Evolutionary conservation across 2,329 filamentous ascomycete genomes (phyloP), one percentile per base, ranked within the genome.

Genomic region (Cercospora sp.): DNA sequence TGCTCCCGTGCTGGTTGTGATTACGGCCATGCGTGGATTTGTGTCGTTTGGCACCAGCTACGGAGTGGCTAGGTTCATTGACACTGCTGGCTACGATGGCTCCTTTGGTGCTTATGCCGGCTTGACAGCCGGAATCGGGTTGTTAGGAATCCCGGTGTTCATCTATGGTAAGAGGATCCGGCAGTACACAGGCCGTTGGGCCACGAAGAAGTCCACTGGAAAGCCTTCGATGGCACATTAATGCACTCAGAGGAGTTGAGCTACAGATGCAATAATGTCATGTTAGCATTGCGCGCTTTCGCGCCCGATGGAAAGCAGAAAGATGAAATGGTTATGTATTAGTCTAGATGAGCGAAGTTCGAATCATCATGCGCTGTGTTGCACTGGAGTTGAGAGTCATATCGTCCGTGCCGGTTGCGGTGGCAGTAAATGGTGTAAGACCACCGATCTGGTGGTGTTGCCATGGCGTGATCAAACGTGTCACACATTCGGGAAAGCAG

Each of bases 21-120:
- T 85, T 32, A 83, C 81, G 61, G 81, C 82, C 4, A 78, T 83
- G 69, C 76, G 82, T 2, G 82, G 82, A 0, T 79, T 84, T 51
- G 80, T 85, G 8, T 81, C 79, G 0, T 84, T 84, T 62, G 82
- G 82, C 16, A 73, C 74, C 5, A 80, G 78, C 62, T 82, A 81
- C 70, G 80, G 80, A 10, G 79, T 79, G 16, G 75, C 72, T 10
- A 73, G 73, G 10, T 78, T 79, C 65, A 77, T 79, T 16, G 74
- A 76, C 9, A 74, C 69, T 28, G 62, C 67, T 61, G 77, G 78
- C 1, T 79, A 79, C 26, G 75, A 78, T 61, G 77, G 78, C 4
- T 73, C 77, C 0, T 78, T 79, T 45, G 74, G 74, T 2, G 72
- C 74, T 3, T 78, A 77, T 66, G 76, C 72, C 21, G 76, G 74